These are phyloP conservation scores for Quercus phellos DNA, from an alignment of 331 rosid genomes.

Conservation along the genomic window DNA sequence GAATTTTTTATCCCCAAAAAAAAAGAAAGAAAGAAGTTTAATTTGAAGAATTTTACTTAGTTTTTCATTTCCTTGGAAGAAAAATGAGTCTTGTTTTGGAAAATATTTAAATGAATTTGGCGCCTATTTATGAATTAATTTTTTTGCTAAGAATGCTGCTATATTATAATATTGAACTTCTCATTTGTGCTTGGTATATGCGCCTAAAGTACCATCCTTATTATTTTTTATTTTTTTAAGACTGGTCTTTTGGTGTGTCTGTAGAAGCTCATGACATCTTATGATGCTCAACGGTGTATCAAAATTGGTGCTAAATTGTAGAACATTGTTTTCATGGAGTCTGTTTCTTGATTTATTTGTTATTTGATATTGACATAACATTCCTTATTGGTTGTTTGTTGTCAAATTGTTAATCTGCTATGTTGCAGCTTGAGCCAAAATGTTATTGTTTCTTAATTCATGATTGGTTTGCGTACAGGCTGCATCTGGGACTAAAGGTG, in stretches of 20 bases:
- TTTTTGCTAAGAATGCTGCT: not conserved
- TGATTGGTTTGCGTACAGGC: slow-evolving; percentile 54
- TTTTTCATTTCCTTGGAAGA: not conserved
- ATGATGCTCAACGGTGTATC: not conserved
- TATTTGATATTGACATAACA: not conserved
- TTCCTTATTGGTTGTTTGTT: not conserved
- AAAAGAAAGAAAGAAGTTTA: too few species aligned
- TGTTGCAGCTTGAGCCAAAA: slow-evolving; percentile 6
- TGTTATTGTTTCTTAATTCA: not conserved
- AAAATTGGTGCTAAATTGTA: not conserved
- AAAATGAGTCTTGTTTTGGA: not conserved
- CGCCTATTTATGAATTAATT: not conserved
- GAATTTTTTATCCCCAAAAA: not conserved
- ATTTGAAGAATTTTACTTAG: not conserved
- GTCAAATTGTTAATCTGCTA: not conserved
- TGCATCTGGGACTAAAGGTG: slow-evolving; percentile 99
- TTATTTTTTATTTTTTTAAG: not conserved
- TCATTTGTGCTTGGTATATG: not conserved
- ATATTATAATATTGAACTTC: not conserved
- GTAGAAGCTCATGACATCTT: not conserved
- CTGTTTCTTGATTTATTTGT: not conserved
- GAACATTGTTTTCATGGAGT: slow-evolving; percentile 1
- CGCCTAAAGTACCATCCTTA: not conserved
- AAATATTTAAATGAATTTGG: not conserved
- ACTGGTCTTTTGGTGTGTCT: not conserved